A percentile compares a stretch with the other conserved stretches of the same genome.
These are phyloP conservation scores for Ulmus americana DNA, from an alignment of 331 rosid genomes.

Conservation along the genomic window DNA sequence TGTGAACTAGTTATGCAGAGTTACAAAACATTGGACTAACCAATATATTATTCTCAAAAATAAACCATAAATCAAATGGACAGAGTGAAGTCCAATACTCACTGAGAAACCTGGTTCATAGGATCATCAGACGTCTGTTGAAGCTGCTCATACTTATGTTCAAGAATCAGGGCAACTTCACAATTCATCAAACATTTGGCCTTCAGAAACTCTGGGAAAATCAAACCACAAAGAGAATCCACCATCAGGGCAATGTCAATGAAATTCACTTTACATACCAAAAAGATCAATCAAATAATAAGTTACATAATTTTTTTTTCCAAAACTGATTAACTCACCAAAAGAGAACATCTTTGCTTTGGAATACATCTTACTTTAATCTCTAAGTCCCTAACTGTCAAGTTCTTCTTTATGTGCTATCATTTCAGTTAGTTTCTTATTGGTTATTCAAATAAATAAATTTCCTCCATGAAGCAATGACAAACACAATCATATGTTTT, in stretches of 20 bases:
- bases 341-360: not conserved
- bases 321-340: not conserved
- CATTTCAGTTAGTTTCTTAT: not conserved
- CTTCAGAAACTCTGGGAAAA: slow-evolving; percentile 67
- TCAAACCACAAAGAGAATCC: not conserved
- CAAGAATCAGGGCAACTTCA: slow-evolving; percentile 90
- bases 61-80: not conserved
- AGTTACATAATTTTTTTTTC: not conserved
- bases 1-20: not conserved
- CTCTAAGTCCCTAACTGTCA: not conserved
- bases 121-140: slow-evolving; percentile 92
- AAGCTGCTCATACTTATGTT: slow-evolving; percentile 92
- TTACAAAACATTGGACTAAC: not conserved
- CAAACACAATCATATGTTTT: not conserved
- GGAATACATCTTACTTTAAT: not conserved
- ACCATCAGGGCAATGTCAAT: not conserved
- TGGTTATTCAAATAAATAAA: not conserved
- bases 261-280: not conserved
- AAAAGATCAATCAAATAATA: not conserved
- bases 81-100: slow-evolving; percentile 24
- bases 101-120: slow-evolving; percentile 90
- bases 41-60: not conserved
- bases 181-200: slow-evolving; percentile 94
- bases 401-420: not conserved
- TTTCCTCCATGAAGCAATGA: not conserved